These are phyloP conservation scores for Pythium myriotylum DNA, from an alignment of 352 stramenopile species.

Conservation along the genomic window DNA sequence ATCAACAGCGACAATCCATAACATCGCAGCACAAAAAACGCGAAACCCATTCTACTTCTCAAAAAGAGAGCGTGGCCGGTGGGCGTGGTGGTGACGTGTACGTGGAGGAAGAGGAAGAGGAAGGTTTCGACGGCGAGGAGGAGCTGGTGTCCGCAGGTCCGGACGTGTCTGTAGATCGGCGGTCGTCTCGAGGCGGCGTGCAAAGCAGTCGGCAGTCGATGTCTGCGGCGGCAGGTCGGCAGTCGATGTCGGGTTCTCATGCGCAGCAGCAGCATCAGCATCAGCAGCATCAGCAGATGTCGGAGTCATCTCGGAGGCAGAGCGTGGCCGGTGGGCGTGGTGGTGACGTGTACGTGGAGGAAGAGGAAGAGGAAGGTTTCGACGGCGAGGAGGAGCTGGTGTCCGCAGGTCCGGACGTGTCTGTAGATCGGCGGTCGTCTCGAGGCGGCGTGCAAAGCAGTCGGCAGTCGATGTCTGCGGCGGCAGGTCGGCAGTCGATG, in stretches of 20 bases:
- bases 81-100: neutral
- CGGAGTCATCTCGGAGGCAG: neutral
- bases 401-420: neutral
- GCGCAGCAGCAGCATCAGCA: too few species aligned
- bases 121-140: neutral
- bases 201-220: neutral
- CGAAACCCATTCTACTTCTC: too few species aligned
- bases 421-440: neutral
- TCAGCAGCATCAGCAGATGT: too few species aligned
- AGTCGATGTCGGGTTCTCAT: too few species aligned
- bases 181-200: neutral
- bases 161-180: neutral
- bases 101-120: neutral
- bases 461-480: too few species aligned
- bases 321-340: neutral
- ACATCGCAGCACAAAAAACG: too few species aligned
- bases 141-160: neutral
- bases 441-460: neutral
- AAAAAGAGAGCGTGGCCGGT: neutral
- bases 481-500: too few species aligned
- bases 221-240: too few species aligned
- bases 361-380: neutral
- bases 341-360: neutral
- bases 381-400: neutral
- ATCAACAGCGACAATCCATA: too few species aligned